These are phyloP conservation scores for Geotrichum bryndzae DNA, from an alignment of 1,139 yeast species.

Conservation along the genomic window DNA sequence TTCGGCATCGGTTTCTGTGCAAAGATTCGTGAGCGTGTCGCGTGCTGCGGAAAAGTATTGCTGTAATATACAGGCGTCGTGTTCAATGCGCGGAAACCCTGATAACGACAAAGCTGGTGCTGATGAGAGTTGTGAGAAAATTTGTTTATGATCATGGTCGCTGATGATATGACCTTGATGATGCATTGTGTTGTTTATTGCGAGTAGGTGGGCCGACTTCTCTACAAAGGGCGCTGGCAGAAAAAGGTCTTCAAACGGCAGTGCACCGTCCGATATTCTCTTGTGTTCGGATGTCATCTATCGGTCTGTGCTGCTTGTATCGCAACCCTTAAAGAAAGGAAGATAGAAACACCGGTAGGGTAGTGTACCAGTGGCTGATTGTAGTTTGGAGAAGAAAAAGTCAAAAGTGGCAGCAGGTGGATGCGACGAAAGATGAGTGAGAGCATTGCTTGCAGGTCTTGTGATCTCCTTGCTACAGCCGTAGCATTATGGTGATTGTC, in stretches of 20 bases:
- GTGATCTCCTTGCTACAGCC: background rate
- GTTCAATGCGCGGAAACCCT: background rate
- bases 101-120: background rate
- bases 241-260: background rate
- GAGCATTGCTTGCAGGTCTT: background rate
- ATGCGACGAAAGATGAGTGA: background rate
- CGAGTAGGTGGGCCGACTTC: background rate
- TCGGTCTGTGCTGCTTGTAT: background rate
- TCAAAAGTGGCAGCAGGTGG: background rate
- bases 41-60: slow-evolving; percentile 24
- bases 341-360: background rate
- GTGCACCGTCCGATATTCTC: background rate
- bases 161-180: background rate
- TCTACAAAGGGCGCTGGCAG: background rate
- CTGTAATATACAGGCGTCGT: slow-evolving; percentile 19
- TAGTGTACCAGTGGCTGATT: background rate
- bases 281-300: background rate
- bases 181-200: background rate
- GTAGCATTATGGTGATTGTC: too few relatives aligned
- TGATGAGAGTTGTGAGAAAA: background rate
- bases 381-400: background rate
- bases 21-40: slow-evolving; percentile 22
- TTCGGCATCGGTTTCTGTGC: slow-evolving; percentile 31
- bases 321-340: background rate
- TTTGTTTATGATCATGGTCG: background rate